Base-by-base conservation (phyloP, 805 yeast genomes). In the Metschnikowia henanensis region DNA sequence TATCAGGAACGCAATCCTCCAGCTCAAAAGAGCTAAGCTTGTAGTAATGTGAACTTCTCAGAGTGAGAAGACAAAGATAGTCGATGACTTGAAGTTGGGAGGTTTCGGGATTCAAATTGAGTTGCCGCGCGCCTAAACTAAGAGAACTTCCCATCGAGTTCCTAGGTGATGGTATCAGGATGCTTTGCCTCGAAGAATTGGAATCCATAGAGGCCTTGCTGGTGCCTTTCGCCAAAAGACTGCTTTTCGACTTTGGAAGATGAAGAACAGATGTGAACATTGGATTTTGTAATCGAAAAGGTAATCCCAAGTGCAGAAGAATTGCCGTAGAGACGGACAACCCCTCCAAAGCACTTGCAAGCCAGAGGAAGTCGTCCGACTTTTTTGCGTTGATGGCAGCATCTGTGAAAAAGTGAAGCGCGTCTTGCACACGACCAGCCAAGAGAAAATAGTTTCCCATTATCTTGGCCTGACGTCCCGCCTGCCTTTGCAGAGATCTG, bases 301-400 rank as follows among this genome's bases (percentile, higher is more conserved):
- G 76, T 2, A 73, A 66, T 21, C 76, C 80, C 13, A 84, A 60
- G 53, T 72, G 81, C 10, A 83, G 73, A 37, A 87, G 67, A 41
- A 90, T 61, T 5, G 84, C 61, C 31, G 84, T 61, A 46, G 87
- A 78, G 1, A 87, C 80, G 0, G 84, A 85, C 9, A 90, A 66
- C 0, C 91, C 88, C 53, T 90, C 97, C n/a, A 92, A 60, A 0
- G 96, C 81, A 22, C 92, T 83, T 0, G 84, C 98, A 12, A 88
- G 72, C 98, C 98, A 94, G 7, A 94, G 66, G 55, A 78, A 77
- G 60, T 94, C 99, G 39, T 80, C 80, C 2, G 83, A 71, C 10
- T 77, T 71, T 47, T 79, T 80, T 41, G 89, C 64, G 19, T 76
- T 65, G 2, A 68, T 56, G 1, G 84, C 73, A 0, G 97, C 83